Percentiles rank a stretch among this genome's conserved stretches.
Evolutionary conservation across 2,329 filamentous ascomycete species (phyloP).

Genomic region (Pseudopithomyces maydicus): DNA sequence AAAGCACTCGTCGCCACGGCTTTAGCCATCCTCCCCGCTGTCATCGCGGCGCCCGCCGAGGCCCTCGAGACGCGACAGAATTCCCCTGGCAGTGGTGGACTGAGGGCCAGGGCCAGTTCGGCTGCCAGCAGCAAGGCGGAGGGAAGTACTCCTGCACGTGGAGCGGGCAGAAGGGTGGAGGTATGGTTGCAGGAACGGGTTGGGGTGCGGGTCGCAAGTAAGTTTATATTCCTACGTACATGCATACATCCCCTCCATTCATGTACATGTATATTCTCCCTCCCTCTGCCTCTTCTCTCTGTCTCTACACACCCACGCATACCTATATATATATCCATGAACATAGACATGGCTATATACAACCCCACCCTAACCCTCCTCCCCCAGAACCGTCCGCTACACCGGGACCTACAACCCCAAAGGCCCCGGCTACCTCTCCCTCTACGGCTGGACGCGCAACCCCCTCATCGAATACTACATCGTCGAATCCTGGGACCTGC

Average conservation of each 20-base stretch:
- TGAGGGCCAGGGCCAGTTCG: constrained; percentile 19
- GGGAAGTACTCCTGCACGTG: constrained; percentile 21
- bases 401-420: constrained; percentile 29
- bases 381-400: constrained; percentile 27
- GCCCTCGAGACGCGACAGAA: constrained; percentile 13
- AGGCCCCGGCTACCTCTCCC: constrained; percentile 52
- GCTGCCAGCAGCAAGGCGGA: constrained; percentile 19
- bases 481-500: constrained; percentile 55
- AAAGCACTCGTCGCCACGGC: constrained; percentile 14
- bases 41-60: constrained; percentile 14
- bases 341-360: no score
- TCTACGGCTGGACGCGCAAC: constrained; percentile 61
- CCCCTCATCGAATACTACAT: constrained; percentile 59
- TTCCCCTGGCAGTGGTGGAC: constrained; percentile 19
- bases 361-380: no score
- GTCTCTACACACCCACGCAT: no score
- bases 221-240: background rate
- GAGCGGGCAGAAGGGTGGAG: constrained; percentile 17
- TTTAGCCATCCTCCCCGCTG: constrained; percentile 14
- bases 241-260: no score
- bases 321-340: no score
- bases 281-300: no score
- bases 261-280: no score
- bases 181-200: constrained; percentile 20
- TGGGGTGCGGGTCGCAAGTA: constrained; percentile 18